phyloP scores from a whole-genome alignment of 2,329 filamentous ascomycete species.

The Coniochaeta prunicola region DNA sequence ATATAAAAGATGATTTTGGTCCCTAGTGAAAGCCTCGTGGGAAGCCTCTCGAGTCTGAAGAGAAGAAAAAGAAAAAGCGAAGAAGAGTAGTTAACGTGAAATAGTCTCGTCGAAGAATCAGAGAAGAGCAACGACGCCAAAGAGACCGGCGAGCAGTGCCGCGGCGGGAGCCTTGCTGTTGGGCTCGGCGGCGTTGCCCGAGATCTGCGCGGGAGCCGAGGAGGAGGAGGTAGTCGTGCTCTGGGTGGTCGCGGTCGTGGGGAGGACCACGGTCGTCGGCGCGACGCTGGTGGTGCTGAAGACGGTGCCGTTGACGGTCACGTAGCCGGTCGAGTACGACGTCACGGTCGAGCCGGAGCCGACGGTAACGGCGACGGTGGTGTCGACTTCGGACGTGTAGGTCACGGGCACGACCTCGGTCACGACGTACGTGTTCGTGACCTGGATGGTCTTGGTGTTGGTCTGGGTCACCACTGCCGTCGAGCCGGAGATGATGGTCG shows the following conservation, averaged over 20 bases:
- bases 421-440: conserved; percentile 26
- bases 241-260: conserved; percentile 14
- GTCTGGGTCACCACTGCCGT: conserved; percentile 35
- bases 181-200: conserved; percentile 18
- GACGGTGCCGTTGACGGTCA: conserved; percentile 21
- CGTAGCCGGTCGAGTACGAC: conserved; percentile 24
- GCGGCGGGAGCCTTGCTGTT: conserved; percentile 16
- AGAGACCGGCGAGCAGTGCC: conserved; percentile 29
- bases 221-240: neutral
- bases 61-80: neutral
- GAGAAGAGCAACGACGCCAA: conserved; percentile 29
- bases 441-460: conserved; percentile 30
- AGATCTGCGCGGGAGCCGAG: conserved; percentile 8
- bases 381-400: conserved; percentile 27
- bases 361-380: conserved; percentile 31
- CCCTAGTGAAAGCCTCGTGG: neutral
- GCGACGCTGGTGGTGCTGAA: conserved; percentile 14
- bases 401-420: conserved; percentile 34
- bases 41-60: neutral
- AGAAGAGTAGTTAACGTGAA: neutral
- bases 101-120: conserved; percentile 9
- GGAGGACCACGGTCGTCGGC: conserved; percentile 21
- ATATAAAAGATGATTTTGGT: neutral
- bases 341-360: conserved; percentile 24
- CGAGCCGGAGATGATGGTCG: conserved; percentile 32